Percentiles rank a stretch among this genome's conserved stretches.
Conservation (phyloP, 1,284 basidiomycete genomes). For the Sphagnurus paluster region DNA sequence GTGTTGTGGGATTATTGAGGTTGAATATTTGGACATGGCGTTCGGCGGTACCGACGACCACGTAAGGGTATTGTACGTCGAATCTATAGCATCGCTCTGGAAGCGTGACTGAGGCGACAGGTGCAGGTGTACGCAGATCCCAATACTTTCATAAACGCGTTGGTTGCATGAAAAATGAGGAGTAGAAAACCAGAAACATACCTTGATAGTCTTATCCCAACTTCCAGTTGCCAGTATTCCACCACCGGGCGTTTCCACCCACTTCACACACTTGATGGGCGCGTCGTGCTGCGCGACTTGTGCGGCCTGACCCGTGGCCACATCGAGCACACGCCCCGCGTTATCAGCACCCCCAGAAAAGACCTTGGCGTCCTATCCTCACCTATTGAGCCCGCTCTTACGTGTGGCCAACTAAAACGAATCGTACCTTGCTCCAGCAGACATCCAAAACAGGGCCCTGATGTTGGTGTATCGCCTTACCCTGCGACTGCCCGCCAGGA, state of each 20-base stretch:
- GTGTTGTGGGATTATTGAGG: conserved; percentile 75
- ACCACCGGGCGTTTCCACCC: conserved; percentile 65
- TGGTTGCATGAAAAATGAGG: neutral
- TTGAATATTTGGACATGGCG: conserved; percentile 90
- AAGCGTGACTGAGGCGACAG: conserved; percentile 79
- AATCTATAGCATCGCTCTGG: conserved; percentile 91
- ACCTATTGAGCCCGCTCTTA: conserved; percentile 1
- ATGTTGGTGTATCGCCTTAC: conserved; percentile 84
- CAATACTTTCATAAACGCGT: conserved; percentile 67
- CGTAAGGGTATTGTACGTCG: conserved; percentile 81
- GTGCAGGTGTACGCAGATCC: conserved; percentile 77
- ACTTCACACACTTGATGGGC: conserved; percentile 76
- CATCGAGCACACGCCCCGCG: conserved; percentile 80
- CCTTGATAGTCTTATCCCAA: conserved; percentile 94
- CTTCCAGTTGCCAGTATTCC: conserved; percentile 83
- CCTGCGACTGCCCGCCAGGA: conserved; percentile 59
- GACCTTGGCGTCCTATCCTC: conserved; percentile 48
- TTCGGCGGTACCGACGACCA: conserved; percentile 93
- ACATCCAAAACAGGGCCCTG: conserved; percentile 82
- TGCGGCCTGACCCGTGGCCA: conserved; percentile 67
- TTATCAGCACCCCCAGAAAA: conserved; percentile 88
- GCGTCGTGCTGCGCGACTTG: conserved; percentile 86
- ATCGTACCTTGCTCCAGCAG: conserved; percentile 74
- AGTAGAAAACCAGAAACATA: conserved; percentile 28
- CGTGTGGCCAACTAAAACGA: neutral